A percentile compares a stretch with the other conserved stretches of the same genome.
Evolutionary conservation across 23 red algal species (phyloP).

Genomic region (Gracilaria domingensis): DNA sequence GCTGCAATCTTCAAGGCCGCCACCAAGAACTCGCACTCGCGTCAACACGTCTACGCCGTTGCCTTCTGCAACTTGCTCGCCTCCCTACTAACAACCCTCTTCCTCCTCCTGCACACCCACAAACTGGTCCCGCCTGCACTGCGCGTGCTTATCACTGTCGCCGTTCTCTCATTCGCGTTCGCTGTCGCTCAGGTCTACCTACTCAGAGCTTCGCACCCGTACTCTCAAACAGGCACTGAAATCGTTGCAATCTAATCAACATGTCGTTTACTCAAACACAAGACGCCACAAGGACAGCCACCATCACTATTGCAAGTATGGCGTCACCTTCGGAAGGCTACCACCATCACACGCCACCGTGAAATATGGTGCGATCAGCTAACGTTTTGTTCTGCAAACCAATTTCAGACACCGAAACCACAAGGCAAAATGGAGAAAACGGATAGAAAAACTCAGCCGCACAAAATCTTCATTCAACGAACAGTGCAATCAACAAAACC

Average conservation of each 20-base stretch:
- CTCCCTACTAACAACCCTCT: constrained; percentile 1
- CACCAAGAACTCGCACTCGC: constrained; percentile 3
- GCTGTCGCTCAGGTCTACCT: constrained; percentile 9
- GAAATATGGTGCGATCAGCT: neutral
- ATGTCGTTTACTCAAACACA: neutral
- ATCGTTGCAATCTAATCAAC: constrained; percentile 11
- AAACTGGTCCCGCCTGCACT: neutral
- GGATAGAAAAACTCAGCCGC: neutral
- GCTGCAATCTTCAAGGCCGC: constrained; percentile 35
- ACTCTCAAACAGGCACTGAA: neutral
- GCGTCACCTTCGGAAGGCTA: neutral
- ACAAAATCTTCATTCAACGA: constrained; percentile 13
- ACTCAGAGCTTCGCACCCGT: neutral
- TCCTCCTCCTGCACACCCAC: neutral
- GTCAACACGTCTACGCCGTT: neutral
- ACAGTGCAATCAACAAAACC: neutral
- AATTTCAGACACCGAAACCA: neutral
- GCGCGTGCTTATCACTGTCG: constrained; percentile 5
- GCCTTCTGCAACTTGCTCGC: constrained; percentile 6
- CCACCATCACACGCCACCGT: neutral
- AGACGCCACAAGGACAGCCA: neutral
- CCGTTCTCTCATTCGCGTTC: neutral
- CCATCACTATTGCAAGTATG: neutral
- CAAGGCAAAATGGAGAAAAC: neutral
- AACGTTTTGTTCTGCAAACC: neutral